These are phyloP conservation scores for Wickerhamomyces sp. DNA, from an alignment of 1,139 yeast genomes.

Conservation along the genomic window DNA sequence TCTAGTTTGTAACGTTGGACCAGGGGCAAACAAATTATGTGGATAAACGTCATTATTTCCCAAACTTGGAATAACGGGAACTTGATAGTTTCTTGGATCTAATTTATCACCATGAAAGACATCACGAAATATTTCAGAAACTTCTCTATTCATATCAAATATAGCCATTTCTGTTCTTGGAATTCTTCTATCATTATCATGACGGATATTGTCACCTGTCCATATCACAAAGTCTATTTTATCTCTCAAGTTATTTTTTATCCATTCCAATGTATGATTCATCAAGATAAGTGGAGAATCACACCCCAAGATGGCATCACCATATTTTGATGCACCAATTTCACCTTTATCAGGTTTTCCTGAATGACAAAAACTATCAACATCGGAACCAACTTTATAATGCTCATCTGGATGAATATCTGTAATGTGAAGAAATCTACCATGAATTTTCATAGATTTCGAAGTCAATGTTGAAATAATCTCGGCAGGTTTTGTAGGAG, in stretches of 20 bases:
- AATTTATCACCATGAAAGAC: slow-evolving; percentile 37
- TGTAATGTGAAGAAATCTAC: slow-evolving; percentile 77
- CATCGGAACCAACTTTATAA: slow-evolving; percentile 49
- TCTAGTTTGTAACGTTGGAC: slow-evolving; percentile 80
- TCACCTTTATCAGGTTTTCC: slow-evolving; percentile 30
- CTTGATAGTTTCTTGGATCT: slow-evolving; percentile 39
- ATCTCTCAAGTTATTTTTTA: slow-evolving; percentile 55
- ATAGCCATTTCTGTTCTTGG: slow-evolving; percentile 74
- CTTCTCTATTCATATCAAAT: slow-evolving; percentile 59
- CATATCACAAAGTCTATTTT: slow-evolving; percentile 81
- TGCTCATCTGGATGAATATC: slow-evolving; percentile 84
- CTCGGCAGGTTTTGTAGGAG: slow-evolving; percentile 31
- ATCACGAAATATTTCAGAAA: slow-evolving; percentile 49
- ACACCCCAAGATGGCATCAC: slow-evolving; percentile 73
- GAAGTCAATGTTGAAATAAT: slow-evolving; percentile 11
- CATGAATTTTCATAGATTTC: slow-evolving; percentile 36
- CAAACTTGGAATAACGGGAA: slow-evolving; percentile 58
- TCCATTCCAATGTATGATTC: slow-evolving; percentile 63
- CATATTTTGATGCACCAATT: slow-evolving; percentile 58
- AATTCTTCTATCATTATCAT: slow-evolving; percentile 68
- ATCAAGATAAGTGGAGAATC: slow-evolving; percentile 58
- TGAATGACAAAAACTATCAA: slow-evolving; percentile 54
- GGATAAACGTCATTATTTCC: slow-evolving; percentile 91
- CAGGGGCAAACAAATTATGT: slow-evolving; percentile 76
- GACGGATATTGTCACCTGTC: slow-evolving; percentile 89